Percentiles rank a stretch among this genome's conserved stretches.
These are phyloP conservation scores for Arabis alpina DNA, from an alignment of 345 rosid species.

Conservation along the genomic window DNA sequence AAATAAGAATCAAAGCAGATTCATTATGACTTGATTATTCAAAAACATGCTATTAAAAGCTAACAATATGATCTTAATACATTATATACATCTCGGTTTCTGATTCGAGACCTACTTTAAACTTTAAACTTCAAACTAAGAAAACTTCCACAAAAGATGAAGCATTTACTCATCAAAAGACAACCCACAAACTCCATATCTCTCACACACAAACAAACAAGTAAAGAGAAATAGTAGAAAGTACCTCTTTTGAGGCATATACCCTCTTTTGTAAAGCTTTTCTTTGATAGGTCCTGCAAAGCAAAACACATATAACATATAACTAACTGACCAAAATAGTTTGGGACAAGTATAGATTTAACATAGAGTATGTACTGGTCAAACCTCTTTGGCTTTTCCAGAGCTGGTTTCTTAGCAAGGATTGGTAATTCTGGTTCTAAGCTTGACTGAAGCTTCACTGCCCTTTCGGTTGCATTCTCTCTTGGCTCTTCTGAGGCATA, in stretches of 20 bases:
- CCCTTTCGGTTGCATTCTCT: no score
- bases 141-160: no score
- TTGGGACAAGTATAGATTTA: not conserved
- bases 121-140: no score
- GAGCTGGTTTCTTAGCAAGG: no score
- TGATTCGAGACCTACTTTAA: no score
- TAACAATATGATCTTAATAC: not conserved
- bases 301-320: not conserved
- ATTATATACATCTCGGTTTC: not conserved
- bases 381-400: slow-evolving; percentile 36
- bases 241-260: slow-evolving; percentile 61
- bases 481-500: no score
- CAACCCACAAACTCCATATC: no score
- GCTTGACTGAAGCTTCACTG: no score
- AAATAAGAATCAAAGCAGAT: not conserved
- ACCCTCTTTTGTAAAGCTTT: slow-evolving; percentile 58
- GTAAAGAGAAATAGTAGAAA: slow-evolving; percentile 7
- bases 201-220: no score
- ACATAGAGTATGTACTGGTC: not conserved
- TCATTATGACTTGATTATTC: not conserved
- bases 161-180: no score
- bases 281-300: slow-evolving; percentile 50
- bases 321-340: not conserved
- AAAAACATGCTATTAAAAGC: not conserved
- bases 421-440: no score